Conservation (phyloP, 129 eudicot genomes). For the Flaveria ramosissima region DNA sequence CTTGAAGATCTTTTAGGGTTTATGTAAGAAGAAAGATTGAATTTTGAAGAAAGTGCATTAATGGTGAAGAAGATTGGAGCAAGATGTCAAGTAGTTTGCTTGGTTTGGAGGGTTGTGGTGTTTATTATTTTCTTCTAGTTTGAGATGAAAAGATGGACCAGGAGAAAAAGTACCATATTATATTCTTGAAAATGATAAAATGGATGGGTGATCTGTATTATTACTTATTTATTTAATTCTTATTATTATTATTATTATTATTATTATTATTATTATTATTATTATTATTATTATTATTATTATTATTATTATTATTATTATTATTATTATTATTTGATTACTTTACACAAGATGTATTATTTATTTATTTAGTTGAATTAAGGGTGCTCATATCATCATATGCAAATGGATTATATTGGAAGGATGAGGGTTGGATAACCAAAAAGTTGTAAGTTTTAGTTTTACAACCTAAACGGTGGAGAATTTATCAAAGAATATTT, state of each 20-base stretch:
- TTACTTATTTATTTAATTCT: not conserved
- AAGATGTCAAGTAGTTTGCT: constrained; percentile 48
- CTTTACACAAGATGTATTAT: not conserved
- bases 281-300: too few species aligned
- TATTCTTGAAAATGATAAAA: constrained; percentile 19
- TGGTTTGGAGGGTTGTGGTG: constrained; percentile 56
- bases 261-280: too few species aligned
- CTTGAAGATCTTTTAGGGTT: constrained; percentile 18
- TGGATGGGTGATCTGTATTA: constrained; percentile 22
- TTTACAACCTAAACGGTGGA: too few species aligned
- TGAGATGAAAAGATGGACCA: constrained; percentile 30
- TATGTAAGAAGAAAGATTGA: constrained; percentile 8
- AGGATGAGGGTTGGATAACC: too few species aligned
- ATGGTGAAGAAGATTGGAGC: constrained; percentile 20
- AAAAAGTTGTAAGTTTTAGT: too few species aligned
- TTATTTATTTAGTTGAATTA: too few species aligned
- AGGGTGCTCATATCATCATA: too few species aligned
- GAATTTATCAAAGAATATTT: too few species aligned
- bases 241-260: too few species aligned
- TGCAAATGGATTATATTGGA: too few species aligned
- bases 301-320: too few species aligned
- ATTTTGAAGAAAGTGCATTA: constrained; percentile 21
- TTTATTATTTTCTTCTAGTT: not conserved
- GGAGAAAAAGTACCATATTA: constrained; percentile 14
- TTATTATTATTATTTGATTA: not conserved